These are phyloP conservation scores for Tetrapisispora taiwanensis DNA, from an alignment of 805 yeast species.

Conservation along the genomic window DNA sequence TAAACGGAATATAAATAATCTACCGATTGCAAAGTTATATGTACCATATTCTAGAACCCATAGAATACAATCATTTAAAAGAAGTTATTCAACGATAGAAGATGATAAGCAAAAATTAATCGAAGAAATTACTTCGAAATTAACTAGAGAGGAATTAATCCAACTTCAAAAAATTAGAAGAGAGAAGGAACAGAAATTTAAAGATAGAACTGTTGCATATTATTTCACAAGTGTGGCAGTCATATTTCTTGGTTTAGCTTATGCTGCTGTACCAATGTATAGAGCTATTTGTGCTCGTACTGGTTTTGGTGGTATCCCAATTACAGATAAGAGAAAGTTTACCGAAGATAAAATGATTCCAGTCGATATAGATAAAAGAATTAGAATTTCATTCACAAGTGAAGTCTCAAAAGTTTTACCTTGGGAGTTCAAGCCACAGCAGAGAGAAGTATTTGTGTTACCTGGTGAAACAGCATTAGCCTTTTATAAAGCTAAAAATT, in stretches of 20 bases:
- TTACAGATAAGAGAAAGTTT: constrained; percentile 70
- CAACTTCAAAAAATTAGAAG: constrained; percentile 15
- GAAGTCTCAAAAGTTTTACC: constrained; percentile 86
- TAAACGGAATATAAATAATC: too few species aligned
- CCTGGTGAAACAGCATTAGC: constrained; percentile 98
- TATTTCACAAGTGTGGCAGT: constrained; percentile 62
- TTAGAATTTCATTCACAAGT: constrained; percentile 79
- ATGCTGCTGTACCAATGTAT: constrained; percentile 88
- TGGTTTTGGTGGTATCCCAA: constrained; percentile 93
- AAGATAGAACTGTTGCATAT: constrained; percentile 48
- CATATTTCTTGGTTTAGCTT: constrained; percentile 64
- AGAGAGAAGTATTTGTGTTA: constrained; percentile 78
- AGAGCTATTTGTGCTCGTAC: constrained; percentile 87
- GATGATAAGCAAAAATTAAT: background rate
- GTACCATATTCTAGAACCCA: background rate
- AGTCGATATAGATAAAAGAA: constrained; percentile 72
- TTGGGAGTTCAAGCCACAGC: constrained; percentile 93
- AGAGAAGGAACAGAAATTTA: constrained; percentile 21
- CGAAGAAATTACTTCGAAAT: constrained; percentile 12
- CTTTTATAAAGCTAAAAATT: constrained; percentile 84
- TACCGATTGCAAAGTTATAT: too few species aligned
- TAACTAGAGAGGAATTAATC: constrained; percentile 20
- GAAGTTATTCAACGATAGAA: background rate
- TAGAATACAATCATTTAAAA: background rate
- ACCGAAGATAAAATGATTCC: constrained; percentile 84